phyloP scores from a whole-genome alignment of 257 asterid species.

The Ocimum tenuiflorum region DNA sequence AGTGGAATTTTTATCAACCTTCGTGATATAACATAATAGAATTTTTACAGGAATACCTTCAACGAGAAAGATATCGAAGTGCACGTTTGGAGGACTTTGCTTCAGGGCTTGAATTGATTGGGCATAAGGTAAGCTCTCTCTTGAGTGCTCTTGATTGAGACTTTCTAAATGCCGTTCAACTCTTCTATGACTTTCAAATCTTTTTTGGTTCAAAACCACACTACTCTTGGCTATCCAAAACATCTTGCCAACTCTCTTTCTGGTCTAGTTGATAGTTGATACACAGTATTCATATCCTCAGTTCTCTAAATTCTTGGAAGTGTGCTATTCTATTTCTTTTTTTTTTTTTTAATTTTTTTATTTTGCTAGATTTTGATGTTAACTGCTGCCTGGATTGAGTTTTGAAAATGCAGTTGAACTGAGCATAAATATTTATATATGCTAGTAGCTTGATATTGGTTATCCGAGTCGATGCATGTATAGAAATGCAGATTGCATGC shows the following conservation, averaged over 20 bases:
- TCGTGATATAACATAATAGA: constrained; percentile 16
- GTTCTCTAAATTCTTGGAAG: no score
- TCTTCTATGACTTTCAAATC: constrained; percentile 1
- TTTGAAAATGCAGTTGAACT: background rate
- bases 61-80: constrained; percentile 84
- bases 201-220: background rate
- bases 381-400: no score
- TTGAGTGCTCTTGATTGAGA: background rate
- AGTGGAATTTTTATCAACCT: background rate
- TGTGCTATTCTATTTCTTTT: no score
- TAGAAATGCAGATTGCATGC: background rate
- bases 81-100: constrained; percentile 95
- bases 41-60: constrained; percentile 84
- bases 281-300: no score
- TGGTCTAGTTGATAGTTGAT: no score
- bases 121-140: constrained; percentile 68
- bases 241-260: no score
- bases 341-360: no score
- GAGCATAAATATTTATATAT: no score
- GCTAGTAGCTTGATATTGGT: background rate
- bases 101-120: constrained; percentile 88
- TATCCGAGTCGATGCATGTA: constrained; percentile 12
- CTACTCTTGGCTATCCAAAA: background rate
- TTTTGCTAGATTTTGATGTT: no score
- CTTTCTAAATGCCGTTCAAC: background rate